These are phyloP conservation scores for Phytopythium vexans DNA, from an alignment of 352 stramenopile species.

Conservation along the genomic window DNA sequence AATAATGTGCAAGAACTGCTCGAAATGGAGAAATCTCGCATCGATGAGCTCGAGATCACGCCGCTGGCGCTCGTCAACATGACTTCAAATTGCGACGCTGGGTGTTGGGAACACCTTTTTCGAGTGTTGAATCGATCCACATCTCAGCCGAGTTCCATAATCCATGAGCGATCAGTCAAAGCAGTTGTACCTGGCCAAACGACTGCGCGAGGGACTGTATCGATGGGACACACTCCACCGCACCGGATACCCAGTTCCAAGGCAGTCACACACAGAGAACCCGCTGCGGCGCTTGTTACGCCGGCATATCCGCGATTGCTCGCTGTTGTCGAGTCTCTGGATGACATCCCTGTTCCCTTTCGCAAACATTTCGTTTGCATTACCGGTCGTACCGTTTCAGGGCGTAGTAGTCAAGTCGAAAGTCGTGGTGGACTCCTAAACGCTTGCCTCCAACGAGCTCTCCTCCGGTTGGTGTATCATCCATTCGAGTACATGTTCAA, in stretches of 20 bases:
- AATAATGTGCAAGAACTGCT: slow-evolving; percentile 20
- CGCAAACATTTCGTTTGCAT: slow-evolving; percentile 26
- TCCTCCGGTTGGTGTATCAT: too few species aligned
- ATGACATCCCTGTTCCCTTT: slow-evolving; percentile 20
- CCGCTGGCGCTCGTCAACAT: slow-evolving; percentile 46
- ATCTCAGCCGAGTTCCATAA: slow-evolving; percentile 20
- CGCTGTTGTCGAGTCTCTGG: slow-evolving; percentile 14
- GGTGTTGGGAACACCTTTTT: slow-evolving; percentile 48
- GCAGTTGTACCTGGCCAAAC: too few species aligned
- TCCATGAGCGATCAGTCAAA: slow-evolving; percentile 1
- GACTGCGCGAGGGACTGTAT: not conserved
- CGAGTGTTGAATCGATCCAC: slow-evolving; percentile 33
- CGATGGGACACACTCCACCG: too few species aligned
- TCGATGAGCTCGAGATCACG: slow-evolving; percentile 32
- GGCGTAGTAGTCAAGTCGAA: too few species aligned
- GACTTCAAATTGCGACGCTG: not conserved
- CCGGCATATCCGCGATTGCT: slow-evolving; percentile 29
- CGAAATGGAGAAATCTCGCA: slow-evolving; percentile 27
- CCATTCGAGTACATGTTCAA: too few species aligned
- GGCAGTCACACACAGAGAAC: slow-evolving; percentile 19
- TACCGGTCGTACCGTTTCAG: not conserved
- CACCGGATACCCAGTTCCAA: slow-evolving; percentile 10
- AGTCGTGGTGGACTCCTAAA: too few species aligned
- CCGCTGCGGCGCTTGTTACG: slow-evolving; percentile 20
- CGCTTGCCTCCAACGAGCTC: too few species aligned